phyloP scores from a whole-genome alignment of 805 yeast genomes.

The Yarrowia sp. region DNA sequence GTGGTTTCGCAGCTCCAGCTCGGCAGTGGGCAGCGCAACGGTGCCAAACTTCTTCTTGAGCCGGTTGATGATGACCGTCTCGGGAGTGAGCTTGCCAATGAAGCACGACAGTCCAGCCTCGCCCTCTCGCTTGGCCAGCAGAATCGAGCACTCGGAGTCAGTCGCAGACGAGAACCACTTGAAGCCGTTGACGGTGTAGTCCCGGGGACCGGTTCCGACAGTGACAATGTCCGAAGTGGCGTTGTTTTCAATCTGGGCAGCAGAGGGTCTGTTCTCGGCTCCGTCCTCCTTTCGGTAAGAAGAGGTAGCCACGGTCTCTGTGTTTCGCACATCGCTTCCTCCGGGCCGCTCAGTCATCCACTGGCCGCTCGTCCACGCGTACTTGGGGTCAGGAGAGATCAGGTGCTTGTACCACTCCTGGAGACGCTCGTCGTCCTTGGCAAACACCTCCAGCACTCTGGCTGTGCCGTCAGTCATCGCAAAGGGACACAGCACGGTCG shows the following conservation, averaged over 20 bases:
- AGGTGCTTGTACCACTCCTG: conserved; percentile 31
- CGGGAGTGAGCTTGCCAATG: conserved; percentile 34
- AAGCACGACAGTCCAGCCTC: conserved; percentile 36
- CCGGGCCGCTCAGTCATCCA: conserved; percentile 41
- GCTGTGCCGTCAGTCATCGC: conserved; percentile 42
- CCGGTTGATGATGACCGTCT: conserved; percentile 34
- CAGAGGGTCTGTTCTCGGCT: no score
- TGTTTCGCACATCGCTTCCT: conserved; percentile 37
- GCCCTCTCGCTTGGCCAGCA: conserved; percentile 34
- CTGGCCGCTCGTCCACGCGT: conserved; percentile 39
- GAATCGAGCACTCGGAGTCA: conserved; percentile 36
- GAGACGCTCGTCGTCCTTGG: conserved; percentile 23
- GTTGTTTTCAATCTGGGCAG: background rate
- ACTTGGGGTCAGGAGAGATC: conserved; percentile 34
- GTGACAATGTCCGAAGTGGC: background rate
- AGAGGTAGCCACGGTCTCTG: conserved; percentile 36
- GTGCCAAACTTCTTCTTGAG: conserved; percentile 39
- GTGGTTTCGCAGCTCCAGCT: conserved; percentile 35
- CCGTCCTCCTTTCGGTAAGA: background rate
- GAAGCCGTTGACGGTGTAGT: conserved; percentile 35
- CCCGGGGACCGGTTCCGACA: background rate
- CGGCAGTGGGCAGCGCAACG: conserved; percentile 38
- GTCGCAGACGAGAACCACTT: conserved; percentile 41
- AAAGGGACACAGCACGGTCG: conserved; percentile 37
- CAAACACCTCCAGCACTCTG: conserved; percentile 33